Base-by-base conservation (phyloP, 2,329 filamentous ascomycete species). In the Nigrospora osmanthi region DNA sequence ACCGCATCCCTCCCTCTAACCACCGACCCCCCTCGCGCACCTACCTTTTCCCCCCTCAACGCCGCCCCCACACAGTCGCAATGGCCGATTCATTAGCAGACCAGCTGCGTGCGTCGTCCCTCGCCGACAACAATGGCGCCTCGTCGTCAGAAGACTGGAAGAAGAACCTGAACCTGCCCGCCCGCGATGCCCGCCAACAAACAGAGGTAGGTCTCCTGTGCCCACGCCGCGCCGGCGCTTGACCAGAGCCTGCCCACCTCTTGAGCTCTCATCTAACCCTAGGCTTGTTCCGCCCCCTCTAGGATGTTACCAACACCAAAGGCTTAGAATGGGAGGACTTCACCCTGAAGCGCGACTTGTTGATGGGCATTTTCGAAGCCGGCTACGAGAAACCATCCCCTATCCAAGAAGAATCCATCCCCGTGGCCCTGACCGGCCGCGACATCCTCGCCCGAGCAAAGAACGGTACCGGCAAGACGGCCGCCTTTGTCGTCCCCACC, bases 321-420 rank as follows among this genome's bases (percentile, higher is more conserved):
- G 93, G 93, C 49, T 76, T 98, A 50, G 93, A 98, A 57, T 98
- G 96, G 61, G 94, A 98, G 68, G 88, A 97, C 55, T 96, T 98
- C 64, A 87, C 86, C 54, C 84, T 98, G 57, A 95, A 95, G 73
- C 80, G 93, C 63, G 88, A 95, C 63, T 73, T 98, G 49, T 81
- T 98, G 71, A 98, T 97, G 91, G 93, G 93, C 51, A 97, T 98
- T 54, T 98, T 97, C 67, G 93, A 98, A 72, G 93, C 93, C 55
- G 93, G 93, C 52, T 98, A 96, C 67, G 93, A 98, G 67, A 96
- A 95, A 71, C 93, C 93, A 14, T 98, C 93, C 46, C 93, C 93
- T 11, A 98, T 98, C 58, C 93, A 98, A 80, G 93, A 98, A 83
- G 93, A 97, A 72, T 89, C 93, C 45, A 96, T 98, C 60, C 93